Conservation (phyloP, 2,329 filamentous ascomycete species). For the Penicillium olsonii region DNA sequence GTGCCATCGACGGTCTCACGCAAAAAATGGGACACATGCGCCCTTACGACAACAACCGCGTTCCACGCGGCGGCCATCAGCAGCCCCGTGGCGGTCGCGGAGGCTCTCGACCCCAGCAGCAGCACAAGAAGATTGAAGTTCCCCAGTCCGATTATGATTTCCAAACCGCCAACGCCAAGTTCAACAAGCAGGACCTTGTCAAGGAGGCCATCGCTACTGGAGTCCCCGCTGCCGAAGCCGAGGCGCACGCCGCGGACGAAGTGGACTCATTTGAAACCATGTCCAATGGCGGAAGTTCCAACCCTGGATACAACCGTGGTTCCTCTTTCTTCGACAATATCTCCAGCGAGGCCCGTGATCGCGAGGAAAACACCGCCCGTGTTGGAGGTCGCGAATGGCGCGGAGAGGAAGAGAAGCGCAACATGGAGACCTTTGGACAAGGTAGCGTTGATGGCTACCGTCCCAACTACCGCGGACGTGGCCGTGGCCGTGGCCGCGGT, state of each 20-base stretch:
- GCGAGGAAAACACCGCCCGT: constrained; percentile 68
- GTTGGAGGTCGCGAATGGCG: constrained; percentile 85
- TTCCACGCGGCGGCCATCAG: constrained; percentile 41
- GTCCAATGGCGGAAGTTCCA: constrained; percentile 35
- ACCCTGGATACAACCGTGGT: constrained; percentile 77
- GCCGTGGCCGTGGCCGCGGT: constrained; percentile 53
- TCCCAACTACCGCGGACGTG: constrained; percentile 70
- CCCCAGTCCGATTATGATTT: constrained; percentile 93
- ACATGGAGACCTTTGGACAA: constrained; percentile 97
- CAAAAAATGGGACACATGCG: constrained; percentile 50
- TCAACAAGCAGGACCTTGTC: constrained; percentile 82
- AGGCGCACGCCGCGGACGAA: constrained; percentile 49
- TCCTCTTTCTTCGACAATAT: constrained; percentile 98
- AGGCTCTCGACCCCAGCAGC: constrained; percentile 45
- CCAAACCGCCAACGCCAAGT: constrained; percentile 79
- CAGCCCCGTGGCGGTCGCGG: constrained; percentile 50
- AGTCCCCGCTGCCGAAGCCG: constrained; percentile 61
- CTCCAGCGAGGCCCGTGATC: constrained; percentile 87
- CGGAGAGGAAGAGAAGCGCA: constrained; percentile 88
- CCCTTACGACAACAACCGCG: constrained; percentile 41
- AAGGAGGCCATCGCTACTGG: constrained; percentile 83
- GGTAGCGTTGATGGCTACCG: constrained; percentile 90
- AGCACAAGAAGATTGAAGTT: constrained; percentile 75
- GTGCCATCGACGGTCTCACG: constrained; percentile 44
- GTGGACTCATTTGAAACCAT: constrained; percentile 52